phyloP scores from a whole-genome alignment of 108 stramenopile species.

The Stephanodiscus triporus region DNA sequence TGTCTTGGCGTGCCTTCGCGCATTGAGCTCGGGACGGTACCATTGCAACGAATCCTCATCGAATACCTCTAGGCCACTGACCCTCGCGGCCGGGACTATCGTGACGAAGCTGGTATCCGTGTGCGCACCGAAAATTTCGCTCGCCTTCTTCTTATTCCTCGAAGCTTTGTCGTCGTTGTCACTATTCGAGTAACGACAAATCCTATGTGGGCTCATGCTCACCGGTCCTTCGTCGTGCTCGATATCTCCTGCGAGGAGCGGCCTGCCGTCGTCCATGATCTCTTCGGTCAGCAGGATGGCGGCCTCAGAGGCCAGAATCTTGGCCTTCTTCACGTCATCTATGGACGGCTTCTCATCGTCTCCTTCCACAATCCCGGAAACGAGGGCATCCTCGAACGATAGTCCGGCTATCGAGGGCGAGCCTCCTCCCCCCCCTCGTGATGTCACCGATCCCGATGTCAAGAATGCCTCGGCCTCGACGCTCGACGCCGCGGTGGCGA shows the following conservation, averaged over 20 bases:
- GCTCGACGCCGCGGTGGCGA: constrained; percentile 68
- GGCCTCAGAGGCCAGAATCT: constrained; percentile 55
- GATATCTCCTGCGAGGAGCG: constrained; percentile 20
- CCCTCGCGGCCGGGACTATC: constrained; percentile 71
- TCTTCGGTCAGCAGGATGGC: constrained; percentile 65
- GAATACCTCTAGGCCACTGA: constrained; percentile 81
- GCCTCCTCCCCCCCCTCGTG: constrained; percentile 27
- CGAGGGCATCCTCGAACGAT: constrained; percentile 34
- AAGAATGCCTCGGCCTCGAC: constrained; percentile 53
- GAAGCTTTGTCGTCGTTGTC: constrained; percentile 32
- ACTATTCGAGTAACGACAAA: constrained; percentile 66
- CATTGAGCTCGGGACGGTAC: constrained; percentile 81
- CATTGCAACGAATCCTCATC: constrained; percentile 78
- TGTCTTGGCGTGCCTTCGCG: constrained; percentile 49
- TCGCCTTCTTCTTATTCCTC: constrained; percentile 24
- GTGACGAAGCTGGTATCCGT: constrained; percentile 81
- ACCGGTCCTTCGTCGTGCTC: constrained; percentile 61
- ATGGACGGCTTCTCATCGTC: constrained; percentile 21
- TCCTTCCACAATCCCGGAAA: constrained; percentile 40
- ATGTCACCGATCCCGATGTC: constrained; percentile 15
- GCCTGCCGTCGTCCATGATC: constrained; percentile 79
- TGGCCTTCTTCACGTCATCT: constrained; percentile 20
- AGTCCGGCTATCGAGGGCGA: constrained; percentile 41
- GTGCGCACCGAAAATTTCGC: constrained; percentile 82
- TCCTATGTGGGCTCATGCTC: constrained; percentile 79